phyloP scores from a whole-genome alignment of 2,329 filamentous ascomycete genomes.

The Aspergillus neotritici region DNA sequence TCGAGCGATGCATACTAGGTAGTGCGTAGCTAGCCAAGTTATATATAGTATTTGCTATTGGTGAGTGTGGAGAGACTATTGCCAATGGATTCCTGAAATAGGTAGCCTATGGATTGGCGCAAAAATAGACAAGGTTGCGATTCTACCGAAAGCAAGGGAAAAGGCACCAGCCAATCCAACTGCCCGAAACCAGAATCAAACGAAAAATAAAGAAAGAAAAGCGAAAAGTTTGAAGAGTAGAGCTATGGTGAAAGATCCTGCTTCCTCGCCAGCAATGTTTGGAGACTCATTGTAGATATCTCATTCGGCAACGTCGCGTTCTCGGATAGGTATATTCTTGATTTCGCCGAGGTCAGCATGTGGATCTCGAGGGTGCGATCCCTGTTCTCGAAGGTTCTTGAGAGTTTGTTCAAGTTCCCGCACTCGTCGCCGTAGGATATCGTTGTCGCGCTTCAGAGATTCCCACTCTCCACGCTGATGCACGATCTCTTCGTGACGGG shows the following conservation, averaged over 20 bases:
- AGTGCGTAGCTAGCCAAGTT: too few relatives aligned
- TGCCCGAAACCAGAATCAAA: too few relatives aligned
- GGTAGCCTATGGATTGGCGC: too few relatives aligned
- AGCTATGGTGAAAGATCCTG: neutral
- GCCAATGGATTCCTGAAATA: too few relatives aligned
- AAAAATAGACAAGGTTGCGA: too few relatives aligned
- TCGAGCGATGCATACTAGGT: too few relatives aligned
- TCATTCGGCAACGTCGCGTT: neutral
- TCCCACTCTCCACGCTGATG: slow-evolving; percentile 42
- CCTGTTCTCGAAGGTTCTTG: slow-evolving; percentile 26
- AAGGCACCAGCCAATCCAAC: too few relatives aligned
- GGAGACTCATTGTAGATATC: neutral
- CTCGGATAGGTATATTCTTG: too few relatives aligned
- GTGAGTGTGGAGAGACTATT: too few relatives aligned
- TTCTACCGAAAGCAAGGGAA: too few relatives aligned
- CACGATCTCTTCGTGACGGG: slow-evolving; percentile 40
- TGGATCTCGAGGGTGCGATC: slow-evolving; percentile 3
- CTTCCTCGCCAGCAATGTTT: neutral
- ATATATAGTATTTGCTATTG: too few relatives aligned
- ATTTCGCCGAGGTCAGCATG: neutral
- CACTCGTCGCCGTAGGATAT: slow-evolving; percentile 40
- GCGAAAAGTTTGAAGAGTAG: neutral
- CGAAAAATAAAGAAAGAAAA: neutral
- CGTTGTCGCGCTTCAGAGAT: slow-evolving; percentile 42
- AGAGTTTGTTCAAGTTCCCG: slow-evolving; percentile 39